Percentiles rank a stretch among this genome's conserved stretches.
phyloP scores from a whole-genome alignment of 495 filamentous ascomycete genomes.

The Penicillium chermesinum region DNA sequence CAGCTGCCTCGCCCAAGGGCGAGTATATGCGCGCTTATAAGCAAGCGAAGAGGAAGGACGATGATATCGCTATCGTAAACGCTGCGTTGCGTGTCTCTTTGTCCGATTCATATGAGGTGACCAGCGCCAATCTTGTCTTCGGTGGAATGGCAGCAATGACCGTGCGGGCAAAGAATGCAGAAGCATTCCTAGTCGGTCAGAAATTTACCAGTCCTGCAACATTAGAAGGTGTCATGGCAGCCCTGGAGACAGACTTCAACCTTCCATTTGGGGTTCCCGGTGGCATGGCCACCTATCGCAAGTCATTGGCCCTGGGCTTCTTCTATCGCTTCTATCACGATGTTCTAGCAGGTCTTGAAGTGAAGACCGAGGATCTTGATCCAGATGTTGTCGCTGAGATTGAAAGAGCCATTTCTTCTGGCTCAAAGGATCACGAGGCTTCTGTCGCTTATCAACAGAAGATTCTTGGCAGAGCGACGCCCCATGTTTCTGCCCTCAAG shows the following conservation, averaged over 20 bases:
- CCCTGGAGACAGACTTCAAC: conserved; percentile 81
- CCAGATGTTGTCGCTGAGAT: conserved; percentile 53
- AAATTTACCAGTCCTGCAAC: conserved; percentile 74
- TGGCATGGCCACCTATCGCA: conserved; percentile 94
- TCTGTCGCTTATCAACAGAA: conserved; percentile 55
- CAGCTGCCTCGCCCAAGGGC: conserved; percentile 54
- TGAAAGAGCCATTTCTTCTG: conserved; percentile 54
- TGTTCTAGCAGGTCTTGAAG: conserved; percentile 47
- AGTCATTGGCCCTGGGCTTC: conserved; percentile 81
- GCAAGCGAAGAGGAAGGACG: conserved; percentile 92
- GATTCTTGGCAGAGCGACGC: conserved; percentile 72
- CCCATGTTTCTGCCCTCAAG: conserved; percentile 88
- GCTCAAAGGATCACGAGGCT: conserved; percentile 45
- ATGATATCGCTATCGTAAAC: conserved; percentile 96
- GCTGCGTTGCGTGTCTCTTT: conserved; percentile 69
- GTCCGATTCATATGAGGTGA: conserved; percentile 58
- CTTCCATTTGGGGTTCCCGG: conserved; percentile 82
- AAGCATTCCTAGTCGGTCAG: conserved; percentile 66
- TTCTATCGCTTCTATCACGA: conserved; percentile 89
- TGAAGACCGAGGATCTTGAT: conserved; percentile 41
- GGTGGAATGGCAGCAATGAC: conserved; percentile 90
- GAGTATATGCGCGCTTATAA: conserved; percentile 70
- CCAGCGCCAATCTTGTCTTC: conserved; percentile 71
- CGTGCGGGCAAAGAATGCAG: conserved; percentile 71
- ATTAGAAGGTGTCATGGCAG: conserved; percentile 81